Conservation (phyloP, 805 yeast genomes). For the Barnettozyma pratensis region DNA sequence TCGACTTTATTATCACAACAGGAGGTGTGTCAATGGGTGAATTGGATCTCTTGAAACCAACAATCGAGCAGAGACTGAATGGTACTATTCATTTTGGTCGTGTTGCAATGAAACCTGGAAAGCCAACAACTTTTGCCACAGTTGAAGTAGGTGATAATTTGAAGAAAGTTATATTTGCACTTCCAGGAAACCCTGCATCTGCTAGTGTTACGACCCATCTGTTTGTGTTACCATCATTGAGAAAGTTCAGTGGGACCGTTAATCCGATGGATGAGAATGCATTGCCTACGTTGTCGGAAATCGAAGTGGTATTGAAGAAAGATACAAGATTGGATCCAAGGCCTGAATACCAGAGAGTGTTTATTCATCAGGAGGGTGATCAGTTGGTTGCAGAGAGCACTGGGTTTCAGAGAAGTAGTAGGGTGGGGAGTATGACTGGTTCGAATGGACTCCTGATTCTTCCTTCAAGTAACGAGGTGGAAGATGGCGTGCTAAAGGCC, state of each 20-base stretch:
- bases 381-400: conserved; percentile 37
- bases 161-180: conserved; percentile 37
- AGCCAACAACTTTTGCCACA: conserved; percentile 54
- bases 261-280: background rate
- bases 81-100: conserved; percentile 50
- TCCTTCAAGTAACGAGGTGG: conserved; percentile 29
- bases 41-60: conserved; percentile 44
- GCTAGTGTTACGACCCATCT: conserved; percentile 43
- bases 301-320: conserved; percentile 30
- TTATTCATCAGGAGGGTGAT: conserved; percentile 23
- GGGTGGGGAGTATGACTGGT: conserved; percentile 41
- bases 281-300: conserved; percentile 26
- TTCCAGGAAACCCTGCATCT: conserved; percentile 57
- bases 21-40: conserved; percentile 64
- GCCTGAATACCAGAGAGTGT: conserved; percentile 47
- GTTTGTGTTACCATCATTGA: conserved; percentile 42
- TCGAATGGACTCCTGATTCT: conserved; percentile 42
- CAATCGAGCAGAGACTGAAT: conserved; percentile 34
- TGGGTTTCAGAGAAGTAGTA: conserved; percentile 47
- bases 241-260: conserved; percentile 31
- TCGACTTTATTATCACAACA: conserved; percentile 44
- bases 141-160: conserved; percentile 14
- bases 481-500: conserved; percentile 4
- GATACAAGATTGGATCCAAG: conserved; percentile 39
- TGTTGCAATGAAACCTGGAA: conserved; percentile 56